Percentiles rank a stretch among this genome's conserved stretches.
Evolutionary conservation across 768 basidiomycete species (phyloP).

Genomic region (Termitomyces sp.): DNA sequence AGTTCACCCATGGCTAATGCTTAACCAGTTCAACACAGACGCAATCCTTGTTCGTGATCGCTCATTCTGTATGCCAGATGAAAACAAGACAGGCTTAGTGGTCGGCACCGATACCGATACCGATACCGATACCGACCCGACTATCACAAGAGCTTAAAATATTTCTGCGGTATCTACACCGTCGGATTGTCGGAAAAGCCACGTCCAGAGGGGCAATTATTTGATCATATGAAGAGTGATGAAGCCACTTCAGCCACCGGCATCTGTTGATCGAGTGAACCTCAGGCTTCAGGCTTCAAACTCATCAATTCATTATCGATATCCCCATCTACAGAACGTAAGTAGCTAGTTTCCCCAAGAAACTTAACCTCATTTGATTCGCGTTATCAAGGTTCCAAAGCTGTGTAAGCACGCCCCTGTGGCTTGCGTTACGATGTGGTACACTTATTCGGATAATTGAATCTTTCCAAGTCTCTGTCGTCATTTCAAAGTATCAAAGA

Average conservation of each 20-base stretch:
- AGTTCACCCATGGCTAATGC: background rate
- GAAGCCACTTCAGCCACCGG: background rate
- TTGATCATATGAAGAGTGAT: too few species aligned
- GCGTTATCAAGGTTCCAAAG: background rate
- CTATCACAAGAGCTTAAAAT: background rate
- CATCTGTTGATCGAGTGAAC: too few species aligned
- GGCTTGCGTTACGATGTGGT: too few species aligned
- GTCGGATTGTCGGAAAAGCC: background rate
- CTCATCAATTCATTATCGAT: background rate
- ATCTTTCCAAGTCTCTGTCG: background rate
- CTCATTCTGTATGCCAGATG: background rate
- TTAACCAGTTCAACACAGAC: background rate
- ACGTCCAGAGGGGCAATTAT: background rate
- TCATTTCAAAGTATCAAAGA: background rate
- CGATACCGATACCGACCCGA: background rate
- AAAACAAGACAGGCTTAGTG: background rate
- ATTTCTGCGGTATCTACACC: background rate
- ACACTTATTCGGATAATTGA: too few species aligned
- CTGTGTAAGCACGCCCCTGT: background rate
- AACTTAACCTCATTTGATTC: too few species aligned
- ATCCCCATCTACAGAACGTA: background rate
- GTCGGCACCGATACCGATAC: background rate
- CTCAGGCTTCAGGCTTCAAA: too few species aligned
- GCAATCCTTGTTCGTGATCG: background rate
- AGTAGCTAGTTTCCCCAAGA: background rate